Percentiles rank a stretch among this genome's conserved stretches.
These are phyloP conservation scores for Eucommia ulmoides DNA, from an alignment of 257 asterid genomes.

Conservation along the genomic window DNA sequence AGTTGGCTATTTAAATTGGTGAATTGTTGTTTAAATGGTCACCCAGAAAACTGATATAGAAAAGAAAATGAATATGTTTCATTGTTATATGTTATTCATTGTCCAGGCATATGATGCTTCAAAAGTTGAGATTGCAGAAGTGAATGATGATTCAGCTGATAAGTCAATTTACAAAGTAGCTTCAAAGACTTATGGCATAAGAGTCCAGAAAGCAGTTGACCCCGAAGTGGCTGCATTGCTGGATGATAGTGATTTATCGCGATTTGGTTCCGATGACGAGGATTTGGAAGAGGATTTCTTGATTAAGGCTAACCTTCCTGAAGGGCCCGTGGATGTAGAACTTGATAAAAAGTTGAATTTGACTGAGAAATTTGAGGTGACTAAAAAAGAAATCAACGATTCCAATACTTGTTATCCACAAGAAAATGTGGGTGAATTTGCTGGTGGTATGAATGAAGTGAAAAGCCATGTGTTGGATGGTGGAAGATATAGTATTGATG, in stretches of 20 bases:
- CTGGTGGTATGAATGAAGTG: not conserved
- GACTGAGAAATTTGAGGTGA: not conserved
- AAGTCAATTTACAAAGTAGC: not conserved
- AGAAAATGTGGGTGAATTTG: not conserved
- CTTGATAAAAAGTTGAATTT: not conserved
- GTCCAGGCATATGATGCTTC: not conserved
- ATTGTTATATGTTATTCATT: not conserved
- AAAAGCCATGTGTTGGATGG: not conserved
- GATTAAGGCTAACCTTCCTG: not conserved
- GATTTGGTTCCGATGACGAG: not conserved
- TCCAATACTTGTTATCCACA: not conserved
- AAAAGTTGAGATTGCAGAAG: not conserved
- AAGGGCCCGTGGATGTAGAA: not conserved
- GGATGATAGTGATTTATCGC: not conserved
- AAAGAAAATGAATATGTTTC: too few relatives aligned
- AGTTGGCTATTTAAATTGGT: too few relatives aligned
- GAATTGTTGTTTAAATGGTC: not conserved
- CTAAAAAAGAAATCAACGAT: too few relatives aligned
- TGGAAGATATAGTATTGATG: not conserved
- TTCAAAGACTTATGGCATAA: not conserved
- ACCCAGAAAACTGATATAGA: too few relatives aligned
- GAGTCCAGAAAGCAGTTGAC: not conserved
- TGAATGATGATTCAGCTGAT: not conserved
- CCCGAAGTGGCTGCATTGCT: not conserved
- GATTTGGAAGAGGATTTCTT: not conserved